A percentile compares a stretch with the other conserved stretches of the same genome.
phyloP scores from a whole-genome alignment of 2,329 filamentous ascomycete species.

The Aspergillus oerlinghausenensis region DNA sequence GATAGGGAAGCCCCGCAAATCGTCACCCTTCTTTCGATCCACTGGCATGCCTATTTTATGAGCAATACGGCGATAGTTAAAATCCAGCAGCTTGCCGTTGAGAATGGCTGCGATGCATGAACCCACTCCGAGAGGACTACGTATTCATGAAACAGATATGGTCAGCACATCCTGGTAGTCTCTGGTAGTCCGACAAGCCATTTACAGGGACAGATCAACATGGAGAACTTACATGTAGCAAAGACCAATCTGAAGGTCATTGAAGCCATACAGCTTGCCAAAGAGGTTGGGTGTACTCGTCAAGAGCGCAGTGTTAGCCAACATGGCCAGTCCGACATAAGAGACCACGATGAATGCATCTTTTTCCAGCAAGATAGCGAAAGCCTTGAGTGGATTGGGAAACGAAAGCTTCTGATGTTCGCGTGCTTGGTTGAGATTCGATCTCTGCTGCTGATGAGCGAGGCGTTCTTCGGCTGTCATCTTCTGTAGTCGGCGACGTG shows the following conservation, averaged over 20 bases:
- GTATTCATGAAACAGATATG: neutral
- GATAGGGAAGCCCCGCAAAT: constrained; percentile 43
- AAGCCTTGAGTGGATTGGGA: constrained; percentile 42
- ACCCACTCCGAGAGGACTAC: constrained; percentile 18
- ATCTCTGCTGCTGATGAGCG: neutral
- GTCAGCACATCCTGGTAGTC: neutral
- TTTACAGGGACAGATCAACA: neutral
- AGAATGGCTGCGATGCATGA: constrained; percentile 17
- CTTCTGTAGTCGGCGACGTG: neutral
- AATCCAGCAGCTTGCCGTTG: constrained; percentile 21
- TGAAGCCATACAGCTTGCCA: constrained; percentile 32
- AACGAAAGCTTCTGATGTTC: constrained; percentile 33
- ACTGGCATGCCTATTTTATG: constrained; percentile 10
- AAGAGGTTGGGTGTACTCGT: constrained; percentile 38
- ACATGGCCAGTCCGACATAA: constrained; percentile 30
- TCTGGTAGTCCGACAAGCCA: neutral
- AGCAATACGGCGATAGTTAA: constrained; percentile 18
- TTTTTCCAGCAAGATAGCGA: constrained; percentile 38
- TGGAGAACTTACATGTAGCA: constrained; percentile 20
- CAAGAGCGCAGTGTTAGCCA: constrained; percentile 37
- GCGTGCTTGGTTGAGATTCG: constrained; percentile 6
- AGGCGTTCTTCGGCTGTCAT: constrained; percentile 1
- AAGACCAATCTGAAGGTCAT: constrained; percentile 21
- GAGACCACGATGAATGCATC: constrained; percentile 33
- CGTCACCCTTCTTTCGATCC: constrained; percentile 34